Base-by-base conservation (phyloP, 2,329 filamentous ascomycete species). In the Cercospora sesami region DNA sequence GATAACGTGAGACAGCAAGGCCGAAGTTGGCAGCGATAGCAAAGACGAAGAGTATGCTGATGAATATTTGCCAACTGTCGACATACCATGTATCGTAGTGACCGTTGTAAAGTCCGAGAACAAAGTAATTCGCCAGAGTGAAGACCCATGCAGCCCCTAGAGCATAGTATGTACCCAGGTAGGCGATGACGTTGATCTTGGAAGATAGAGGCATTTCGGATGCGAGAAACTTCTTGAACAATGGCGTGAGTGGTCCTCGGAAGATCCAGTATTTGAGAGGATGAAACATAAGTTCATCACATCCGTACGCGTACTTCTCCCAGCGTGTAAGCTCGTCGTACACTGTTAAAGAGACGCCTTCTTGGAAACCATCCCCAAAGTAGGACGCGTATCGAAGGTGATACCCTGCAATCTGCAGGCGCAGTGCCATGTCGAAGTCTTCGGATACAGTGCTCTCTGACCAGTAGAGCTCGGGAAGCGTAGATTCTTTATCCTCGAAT, bases 391-490 rank as follows among this genome's bases (percentile, higher is more conserved):
- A 82, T 12, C 91, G 89, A 57, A 92, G 86, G 39, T 87, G 83
- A 77, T 90, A 91, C 26, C 90, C 90, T 18, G 82, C 82, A 70
- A 86, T 87, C 78, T 93, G 91, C 4, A 93, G 83, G 39, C 90
- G 88, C 0, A 93, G 83, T 10, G 89, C 86, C 80, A 92, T 91
- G 69, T 93, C 90, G 64, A 93, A 93, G 74, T 93, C 91, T 69
- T 93, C 91, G 0, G 90, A 92, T 0, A 93, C 91, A 73, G 90
- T 89, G 4, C 84, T 85, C 76, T 93, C 91, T 7, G 90, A 91
- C 90, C 91, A 93, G 80, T 87, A 92, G 73, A 89, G 88, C 14
- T 88, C 85, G 71, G 87, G 84, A 3, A 59, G 55, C 28, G 26
- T 28, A 10, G 85, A 86, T 63, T 88, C 87, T 64, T 87, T 82